Conservation (phyloP, 345 rosid species). For the Pistacia integerrima region DNA sequence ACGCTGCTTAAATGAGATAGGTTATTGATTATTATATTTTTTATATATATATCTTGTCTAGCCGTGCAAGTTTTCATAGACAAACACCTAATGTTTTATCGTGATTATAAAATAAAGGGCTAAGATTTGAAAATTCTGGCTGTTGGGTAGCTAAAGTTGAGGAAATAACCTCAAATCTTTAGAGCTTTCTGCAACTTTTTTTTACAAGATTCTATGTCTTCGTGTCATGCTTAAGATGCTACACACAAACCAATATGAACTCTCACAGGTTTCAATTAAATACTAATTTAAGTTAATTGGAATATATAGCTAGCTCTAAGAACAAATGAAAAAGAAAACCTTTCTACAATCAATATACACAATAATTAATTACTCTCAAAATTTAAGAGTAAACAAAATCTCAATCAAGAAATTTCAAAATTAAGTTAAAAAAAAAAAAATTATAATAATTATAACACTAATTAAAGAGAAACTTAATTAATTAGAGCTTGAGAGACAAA, state of each 20-base stretch:
- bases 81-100: background rate
- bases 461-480: background rate
- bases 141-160: background rate
- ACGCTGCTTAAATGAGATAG: too few relatives aligned
- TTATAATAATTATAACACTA: background rate
- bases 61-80: background rate
- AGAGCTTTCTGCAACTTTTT: background rate
- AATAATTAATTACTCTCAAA: conserved; percentile 20
- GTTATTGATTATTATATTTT: too few relatives aligned
- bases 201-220: background rate
- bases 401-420: conserved; percentile 11
- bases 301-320: too few relatives aligned
- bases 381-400: conserved; percentile 22
- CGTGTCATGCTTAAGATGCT: background rate
- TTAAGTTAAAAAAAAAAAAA: background rate
- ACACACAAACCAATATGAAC: background rate
- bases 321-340: background rate
- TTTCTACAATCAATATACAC: conserved; percentile 25
- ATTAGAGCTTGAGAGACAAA: conserved; percentile 64
- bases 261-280: background rate
- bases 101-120: background rate
- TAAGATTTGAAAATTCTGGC: background rate
- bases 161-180: background rate
- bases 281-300: background rate
- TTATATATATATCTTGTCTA: too few relatives aligned